Evolutionary conservation across 257 asterid genomes (phyloP).

Genomic region (Capsicum rhomboideum): DNA sequence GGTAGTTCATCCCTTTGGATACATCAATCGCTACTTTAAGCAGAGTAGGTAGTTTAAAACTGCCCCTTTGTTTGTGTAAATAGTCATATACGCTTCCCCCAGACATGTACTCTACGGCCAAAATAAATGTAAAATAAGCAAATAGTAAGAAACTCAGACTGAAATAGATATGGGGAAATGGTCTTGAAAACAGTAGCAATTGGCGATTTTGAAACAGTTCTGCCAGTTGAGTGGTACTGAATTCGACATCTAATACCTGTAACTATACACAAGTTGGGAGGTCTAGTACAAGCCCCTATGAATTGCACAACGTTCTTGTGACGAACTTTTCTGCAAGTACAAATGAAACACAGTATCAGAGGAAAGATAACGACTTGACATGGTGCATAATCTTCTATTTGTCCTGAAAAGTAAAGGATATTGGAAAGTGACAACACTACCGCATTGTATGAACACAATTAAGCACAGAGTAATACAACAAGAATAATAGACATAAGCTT

Average conservation of each 20-base stretch:
- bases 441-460: not conserved
- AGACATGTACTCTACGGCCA: conserved; percentile 71
- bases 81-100: conserved; percentile 98
- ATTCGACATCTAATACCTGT: conserved; percentile 46
- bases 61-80: conserved; percentile 89
- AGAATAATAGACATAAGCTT: not conserved
- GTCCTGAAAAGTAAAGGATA: not conserved
- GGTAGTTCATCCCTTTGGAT: conserved; percentile 93
- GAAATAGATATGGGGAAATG: not conserved
- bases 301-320: conserved; percentile 97
- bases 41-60: conserved; percentile 77
- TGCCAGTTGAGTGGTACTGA: not conserved
- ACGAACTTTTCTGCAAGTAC: conserved; percentile 83
- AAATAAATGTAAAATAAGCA: conserved; percentile 7
- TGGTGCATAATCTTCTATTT: not conserved
- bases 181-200: not conserved
- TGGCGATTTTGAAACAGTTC: not conserved
- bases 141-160: not conserved
- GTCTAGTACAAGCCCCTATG: conserved; percentile 94
- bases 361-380: not conserved
- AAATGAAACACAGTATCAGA: conserved; percentile 1
- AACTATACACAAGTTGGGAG: conserved; percentile 87
- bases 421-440: not conserved
- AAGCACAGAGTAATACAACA: not conserved
- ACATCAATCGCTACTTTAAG: conserved; percentile 92